Percentiles rank a stretch among this genome's conserved stretches.
Evolutionary conservation across 148 eudicot species (phyloP).

Genomic region (Camellia sinensis): DNA sequence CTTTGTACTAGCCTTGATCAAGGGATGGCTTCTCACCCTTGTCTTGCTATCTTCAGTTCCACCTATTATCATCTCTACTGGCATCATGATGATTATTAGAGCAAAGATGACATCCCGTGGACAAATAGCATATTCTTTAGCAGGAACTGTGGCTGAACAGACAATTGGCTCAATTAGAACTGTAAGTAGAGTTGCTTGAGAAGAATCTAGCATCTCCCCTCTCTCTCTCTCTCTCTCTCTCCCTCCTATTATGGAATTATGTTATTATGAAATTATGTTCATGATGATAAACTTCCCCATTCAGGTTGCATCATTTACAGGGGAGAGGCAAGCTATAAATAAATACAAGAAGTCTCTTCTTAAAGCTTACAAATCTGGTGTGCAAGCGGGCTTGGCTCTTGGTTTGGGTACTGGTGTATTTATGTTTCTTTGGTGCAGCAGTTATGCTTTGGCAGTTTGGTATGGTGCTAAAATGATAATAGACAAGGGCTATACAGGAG

Average conservation of each 20-base stretch:
- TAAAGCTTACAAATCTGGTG: conserved; percentile 40
- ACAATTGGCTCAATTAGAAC: conserved; percentile 54
- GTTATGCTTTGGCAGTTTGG: conserved; percentile 54
- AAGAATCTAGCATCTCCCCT: too few species aligned
- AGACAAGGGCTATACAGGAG: conserved; percentile 35
- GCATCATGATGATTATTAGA: conserved; percentile 30
- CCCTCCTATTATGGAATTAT: background rate
- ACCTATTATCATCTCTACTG: conserved; percentile 29
- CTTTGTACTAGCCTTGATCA: conserved; percentile 37
- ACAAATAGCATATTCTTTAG: conserved; percentile 44
- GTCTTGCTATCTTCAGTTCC: conserved; percentile 50
- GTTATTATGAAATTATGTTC: too few species aligned
- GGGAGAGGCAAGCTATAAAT: conserved; percentile 43
- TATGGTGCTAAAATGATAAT: conserved; percentile 47
- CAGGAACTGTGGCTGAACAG: conserved; percentile 52
- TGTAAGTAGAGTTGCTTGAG: conserved; percentile 12
- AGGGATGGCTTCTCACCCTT: conserved; percentile 53
- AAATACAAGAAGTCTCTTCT: conserved; percentile 33
- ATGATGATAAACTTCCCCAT: background rate
- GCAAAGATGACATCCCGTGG: conserved; percentile 31
- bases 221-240: background rate
- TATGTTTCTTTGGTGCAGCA: conserved; percentile 27
- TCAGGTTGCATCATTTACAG: conserved; percentile 57
- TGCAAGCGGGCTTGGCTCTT: conserved; percentile 44
- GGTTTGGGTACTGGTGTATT: conserved; percentile 42